Evolutionary conservation across 305 asterid genomes (phyloP).

Genomic region (Fraxinus floribunda): DNA sequence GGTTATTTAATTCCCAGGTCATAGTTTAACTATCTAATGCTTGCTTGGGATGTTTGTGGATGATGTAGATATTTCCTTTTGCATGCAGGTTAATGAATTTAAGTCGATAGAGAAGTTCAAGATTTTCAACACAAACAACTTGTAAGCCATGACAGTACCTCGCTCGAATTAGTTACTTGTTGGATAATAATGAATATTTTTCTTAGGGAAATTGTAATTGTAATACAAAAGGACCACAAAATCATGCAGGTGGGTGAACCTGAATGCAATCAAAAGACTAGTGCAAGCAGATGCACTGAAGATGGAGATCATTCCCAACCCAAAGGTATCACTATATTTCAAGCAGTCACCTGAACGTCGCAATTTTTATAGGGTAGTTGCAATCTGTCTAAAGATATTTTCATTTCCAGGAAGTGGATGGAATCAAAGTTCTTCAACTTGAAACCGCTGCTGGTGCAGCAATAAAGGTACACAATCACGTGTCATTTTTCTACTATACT

Average conservation of each 20-base stretch:
- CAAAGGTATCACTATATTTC: conserved; percentile 54
- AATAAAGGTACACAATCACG: conserved; percentile 53
- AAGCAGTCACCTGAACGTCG: neutral
- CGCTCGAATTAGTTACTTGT: conserved; percentile 9
- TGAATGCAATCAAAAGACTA: conserved; percentile 78
- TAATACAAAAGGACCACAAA: conserved; percentile 9
- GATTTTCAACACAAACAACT: conserved; percentile 95
- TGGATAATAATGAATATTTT: conserved; percentile 4
- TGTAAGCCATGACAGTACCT: conserved; percentile 47
- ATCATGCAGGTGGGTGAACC: conserved; percentile 87
- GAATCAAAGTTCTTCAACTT: conserved; percentile 88
- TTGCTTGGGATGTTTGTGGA: conserved; percentile 14
- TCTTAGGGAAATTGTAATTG: conserved; percentile 3
- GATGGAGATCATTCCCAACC: conserved; percentile 98
- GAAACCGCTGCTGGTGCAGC: conserved; percentile 99
- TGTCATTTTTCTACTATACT: conserved; percentile 12
- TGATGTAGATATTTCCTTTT: conserved; percentile 17
- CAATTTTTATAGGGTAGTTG: conserved; percentile 12
- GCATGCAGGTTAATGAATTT: conserved; percentile 72
- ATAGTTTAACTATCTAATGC: conserved; percentile 15
- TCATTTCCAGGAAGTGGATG: conserved; percentile 77
- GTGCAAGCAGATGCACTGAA: conserved; percentile 72
- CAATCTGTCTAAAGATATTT: neutral
- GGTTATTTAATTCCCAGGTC: neutral
- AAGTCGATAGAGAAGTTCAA: conserved; percentile 97